Percentiles rank a stretch among this genome's conserved stretches.
Conservation (phyloP, 1,139 yeast genomes). For the Zygoascus sp. region DNA sequence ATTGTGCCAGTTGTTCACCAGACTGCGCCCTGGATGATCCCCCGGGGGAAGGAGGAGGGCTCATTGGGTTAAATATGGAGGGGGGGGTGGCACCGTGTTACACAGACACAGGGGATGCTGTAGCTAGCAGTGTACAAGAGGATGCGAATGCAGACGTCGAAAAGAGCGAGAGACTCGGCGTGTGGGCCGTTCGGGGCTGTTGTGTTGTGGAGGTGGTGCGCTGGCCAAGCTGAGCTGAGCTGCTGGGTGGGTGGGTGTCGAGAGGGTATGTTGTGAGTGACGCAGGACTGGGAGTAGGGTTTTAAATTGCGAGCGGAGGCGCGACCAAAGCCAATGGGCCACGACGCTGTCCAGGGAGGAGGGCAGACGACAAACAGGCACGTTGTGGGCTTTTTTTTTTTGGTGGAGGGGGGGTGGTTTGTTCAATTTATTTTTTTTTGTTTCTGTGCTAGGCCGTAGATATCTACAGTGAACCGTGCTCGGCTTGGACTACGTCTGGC, state of each 20-base stretch:
- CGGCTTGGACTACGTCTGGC: no score
- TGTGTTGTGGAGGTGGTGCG: background rate
- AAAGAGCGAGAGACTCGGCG: background rate
- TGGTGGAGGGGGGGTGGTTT: no score
- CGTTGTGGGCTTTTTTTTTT: no score
- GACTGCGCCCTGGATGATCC: background rate
- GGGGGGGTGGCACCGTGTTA: no score
- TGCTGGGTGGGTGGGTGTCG: background rate
- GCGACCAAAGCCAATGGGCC: no score
- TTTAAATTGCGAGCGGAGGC: background rate
- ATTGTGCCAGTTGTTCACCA: conserved; percentile 1
- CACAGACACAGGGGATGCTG: background rate
- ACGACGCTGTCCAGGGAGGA: no score
- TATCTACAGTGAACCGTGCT: no score
- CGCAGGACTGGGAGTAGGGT: background rate
- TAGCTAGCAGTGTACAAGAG: background rate
- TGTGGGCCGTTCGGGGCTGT: background rate
- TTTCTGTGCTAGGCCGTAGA: no score
- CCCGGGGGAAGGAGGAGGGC: background rate
- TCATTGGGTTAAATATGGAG: background rate
- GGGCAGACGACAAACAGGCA: no score
- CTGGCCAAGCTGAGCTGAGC: background rate
- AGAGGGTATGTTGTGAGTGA: background rate
- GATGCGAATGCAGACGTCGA: no score
- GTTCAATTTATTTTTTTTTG: no score